Evolutionary conservation across 2,329 filamentous ascomycete genomes (phyloP).

Genomic region (Cadophora luteo-olivacea): DNA sequence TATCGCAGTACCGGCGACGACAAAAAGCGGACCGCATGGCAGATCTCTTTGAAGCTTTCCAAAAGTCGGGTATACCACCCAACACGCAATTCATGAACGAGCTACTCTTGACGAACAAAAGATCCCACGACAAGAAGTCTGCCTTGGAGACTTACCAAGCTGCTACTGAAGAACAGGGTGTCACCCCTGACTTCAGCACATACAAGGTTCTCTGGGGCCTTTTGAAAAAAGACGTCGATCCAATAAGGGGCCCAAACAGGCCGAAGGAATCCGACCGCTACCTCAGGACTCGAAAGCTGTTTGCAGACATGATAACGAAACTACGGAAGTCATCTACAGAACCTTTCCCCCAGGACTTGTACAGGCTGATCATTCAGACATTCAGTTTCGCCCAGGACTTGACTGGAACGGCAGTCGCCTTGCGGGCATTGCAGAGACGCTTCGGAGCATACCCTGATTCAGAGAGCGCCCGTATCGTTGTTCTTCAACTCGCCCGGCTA

Average conservation of each 20-base stretch:
- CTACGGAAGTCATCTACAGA: slow-evolving; percentile 36
- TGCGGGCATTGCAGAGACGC: slow-evolving; percentile 51
- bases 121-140: slow-evolving; percentile 31
- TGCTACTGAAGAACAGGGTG: slow-evolving; percentile 30
- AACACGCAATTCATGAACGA: slow-evolving; percentile 83
- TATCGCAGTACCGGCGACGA: slow-evolving; percentile 73
- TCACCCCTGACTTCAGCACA: slow-evolving; percentile 42
- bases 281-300: slow-evolving; percentile 44
- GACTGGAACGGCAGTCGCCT: slow-evolving; percentile 54
- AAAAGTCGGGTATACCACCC: slow-evolving; percentile 67
- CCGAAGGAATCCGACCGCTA: slow-evolving; percentile 14
- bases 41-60: slow-evolving; percentile 67
- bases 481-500: slow-evolving; percentile 55
- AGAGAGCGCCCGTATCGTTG: slow-evolving; percentile 53
- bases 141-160: slow-evolving; percentile 39
- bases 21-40: slow-evolving; percentile 63
- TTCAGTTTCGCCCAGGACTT: slow-evolving; percentile 58
- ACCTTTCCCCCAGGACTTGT: slow-evolving; percentile 54
- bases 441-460: slow-evolving; percentile 55
- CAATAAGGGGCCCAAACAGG: slow-evolving; percentile 17
- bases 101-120: slow-evolving; percentile 59
- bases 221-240: slow-evolving; percentile 39
- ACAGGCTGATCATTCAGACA: slow-evolving; percentile 57
- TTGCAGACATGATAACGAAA: slow-evolving; percentile 57
- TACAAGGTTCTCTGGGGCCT: slow-evolving; percentile 42